A percentile compares a stretch with the other conserved stretches of the same genome.
These are phyloP conservation scores for Eucalyptus sp. DNA, from an alignment of 345 rosid genomes.

Conservation along the genomic window DNA sequence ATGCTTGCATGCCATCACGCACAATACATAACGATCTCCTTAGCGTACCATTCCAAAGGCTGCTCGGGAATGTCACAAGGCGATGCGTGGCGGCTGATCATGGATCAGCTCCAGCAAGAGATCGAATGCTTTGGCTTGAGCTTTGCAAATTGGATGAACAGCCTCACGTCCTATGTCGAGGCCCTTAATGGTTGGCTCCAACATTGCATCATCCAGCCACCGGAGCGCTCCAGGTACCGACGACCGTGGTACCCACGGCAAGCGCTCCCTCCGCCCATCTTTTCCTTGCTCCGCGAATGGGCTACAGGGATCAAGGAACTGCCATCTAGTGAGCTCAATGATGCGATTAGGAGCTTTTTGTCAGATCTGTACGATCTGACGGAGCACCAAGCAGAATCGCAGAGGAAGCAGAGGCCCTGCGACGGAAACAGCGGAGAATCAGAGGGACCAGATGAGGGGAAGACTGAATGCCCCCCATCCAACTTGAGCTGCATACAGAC, in stretches of 20 bases:
- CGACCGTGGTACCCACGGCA: slow-evolving; percentile 71
- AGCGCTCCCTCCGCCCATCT: slow-evolving; percentile 67
- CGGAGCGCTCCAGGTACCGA: slow-evolving; percentile 48
- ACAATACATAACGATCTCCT: slow-evolving; percentile 84
- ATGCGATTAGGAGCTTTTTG: slow-evolving; percentile 47
- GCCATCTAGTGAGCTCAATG: slow-evolving; percentile 55
- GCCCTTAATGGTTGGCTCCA: slow-evolving; percentile 81
- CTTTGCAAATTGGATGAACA: slow-evolving; percentile 66
- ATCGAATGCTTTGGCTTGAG: slow-evolving; percentile 75
- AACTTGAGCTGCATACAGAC: slow-evolving; percentile 47
- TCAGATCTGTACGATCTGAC: slow-evolving; percentile 34
- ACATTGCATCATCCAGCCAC: slow-evolving; percentile 64
- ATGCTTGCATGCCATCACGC: slow-evolving; percentile 93
- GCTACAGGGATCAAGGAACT: slow-evolving; percentile 51
- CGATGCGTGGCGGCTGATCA: slow-evolving; percentile 23
- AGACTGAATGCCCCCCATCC: slow-evolving; percentile 17
- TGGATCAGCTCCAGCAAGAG: slow-evolving; percentile 61
- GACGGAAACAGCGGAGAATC: neutral
- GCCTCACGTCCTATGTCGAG: slow-evolving; percentile 55
- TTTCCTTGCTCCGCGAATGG: slow-evolving; percentile 80
- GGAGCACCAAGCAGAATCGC: slow-evolving; percentile 14
- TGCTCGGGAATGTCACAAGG: slow-evolving; percentile 19
- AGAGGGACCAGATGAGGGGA: slow-evolving; percentile 15
- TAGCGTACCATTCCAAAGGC: slow-evolving; percentile 79
- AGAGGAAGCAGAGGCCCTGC: slow-evolving; percentile 2